phyloP scores from a whole-genome alignment of 1,139 yeast genomes.

The Geotrichum australiense region DNA sequence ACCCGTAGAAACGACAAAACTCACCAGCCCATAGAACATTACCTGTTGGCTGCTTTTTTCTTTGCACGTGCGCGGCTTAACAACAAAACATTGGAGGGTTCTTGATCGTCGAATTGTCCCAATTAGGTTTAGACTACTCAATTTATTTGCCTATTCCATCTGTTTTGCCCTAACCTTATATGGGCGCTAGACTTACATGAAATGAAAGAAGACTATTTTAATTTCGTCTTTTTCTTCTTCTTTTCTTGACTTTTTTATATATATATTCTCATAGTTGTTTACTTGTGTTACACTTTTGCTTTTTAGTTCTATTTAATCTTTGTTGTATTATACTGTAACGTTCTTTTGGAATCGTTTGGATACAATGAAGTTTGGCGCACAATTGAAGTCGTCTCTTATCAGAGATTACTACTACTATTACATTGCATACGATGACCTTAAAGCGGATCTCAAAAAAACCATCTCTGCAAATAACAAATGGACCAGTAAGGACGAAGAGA shows the following conservation, averaged over 20 bases:
- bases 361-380: constrained; percentile 40
- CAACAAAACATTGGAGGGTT: constrained; percentile 1
- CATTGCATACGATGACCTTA: constrained; percentile 83
- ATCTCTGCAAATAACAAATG: constrained; percentile 50
- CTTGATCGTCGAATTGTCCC: neutral
- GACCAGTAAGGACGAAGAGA: constrained; percentile 74
- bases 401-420: constrained; percentile 81
- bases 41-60: constrained; percentile 1
- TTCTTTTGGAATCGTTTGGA: neutral
- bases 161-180: too few species aligned
- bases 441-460: constrained; percentile 66
- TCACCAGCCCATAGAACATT: too few species aligned
- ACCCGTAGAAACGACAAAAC: too few species aligned
- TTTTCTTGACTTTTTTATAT: neutral
- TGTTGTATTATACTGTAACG: neutral
- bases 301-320: neutral
- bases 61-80: constrained; percentile 4
- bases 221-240: neutral
- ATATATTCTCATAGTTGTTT: neutral
- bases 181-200: too few species aligned
- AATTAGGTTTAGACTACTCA: neutral
- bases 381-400: constrained; percentile 37
- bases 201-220: neutral
- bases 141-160: too few species aligned
- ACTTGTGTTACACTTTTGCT: neutral